phyloP scores from a whole-genome alignment of 1,139 yeast genomes.

The Debaryomycetaceae sp. region DNA sequence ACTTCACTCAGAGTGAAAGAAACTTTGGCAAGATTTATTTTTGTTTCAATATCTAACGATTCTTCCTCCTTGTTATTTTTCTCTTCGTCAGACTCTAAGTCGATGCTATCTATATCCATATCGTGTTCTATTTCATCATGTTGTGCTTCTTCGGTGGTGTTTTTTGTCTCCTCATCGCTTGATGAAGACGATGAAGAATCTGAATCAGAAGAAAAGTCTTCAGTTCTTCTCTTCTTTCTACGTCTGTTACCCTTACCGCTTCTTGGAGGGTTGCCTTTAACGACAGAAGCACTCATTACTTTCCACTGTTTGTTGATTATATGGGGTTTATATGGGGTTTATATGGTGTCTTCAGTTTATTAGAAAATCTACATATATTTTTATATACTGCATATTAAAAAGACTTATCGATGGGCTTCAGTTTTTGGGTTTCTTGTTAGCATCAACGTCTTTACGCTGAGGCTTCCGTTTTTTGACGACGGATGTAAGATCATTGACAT shows the following conservation, averaged over 20 bases:
- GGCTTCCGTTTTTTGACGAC: slow-evolving; percentile 34
- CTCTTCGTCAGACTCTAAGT: slow-evolving; percentile 37
- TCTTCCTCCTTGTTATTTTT: slow-evolving; percentile 11
- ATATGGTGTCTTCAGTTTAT: too few species aligned
- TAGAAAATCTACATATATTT: neutral
- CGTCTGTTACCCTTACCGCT: slow-evolving; percentile 19
- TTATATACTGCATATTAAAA: neutral
- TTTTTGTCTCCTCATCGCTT: slow-evolving; percentile 11
- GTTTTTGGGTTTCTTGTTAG: slow-evolving; percentile 10
- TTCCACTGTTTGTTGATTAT: too few species aligned
- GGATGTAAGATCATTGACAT: slow-evolving; percentile 35
- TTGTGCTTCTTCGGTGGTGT: slow-evolving; percentile 7
- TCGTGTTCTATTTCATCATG: slow-evolving; percentile 8
- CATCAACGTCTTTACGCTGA: slow-evolving; percentile 9
- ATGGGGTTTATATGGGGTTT: too few species aligned
- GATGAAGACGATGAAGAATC: slow-evolving; percentile 42
- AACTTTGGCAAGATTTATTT: slow-evolving; percentile 22
- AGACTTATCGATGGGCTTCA: neutral
- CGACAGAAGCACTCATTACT: too few species aligned
- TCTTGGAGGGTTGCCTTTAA: too few species aligned
- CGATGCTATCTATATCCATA: slow-evolving; percentile 36
- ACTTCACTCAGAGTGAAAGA: slow-evolving; percentile 19
- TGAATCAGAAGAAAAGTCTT: slow-evolving; percentile 48
- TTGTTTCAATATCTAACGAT: slow-evolving; percentile 19
- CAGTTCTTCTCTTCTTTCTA: slow-evolving; percentile 81